A percentile compares a stretch with the other conserved stretches of the same genome.
Evolutionary conservation across 2,329 filamentous ascomycete species (phyloP).

Genomic region (Colletotrichum siamense): DNA sequence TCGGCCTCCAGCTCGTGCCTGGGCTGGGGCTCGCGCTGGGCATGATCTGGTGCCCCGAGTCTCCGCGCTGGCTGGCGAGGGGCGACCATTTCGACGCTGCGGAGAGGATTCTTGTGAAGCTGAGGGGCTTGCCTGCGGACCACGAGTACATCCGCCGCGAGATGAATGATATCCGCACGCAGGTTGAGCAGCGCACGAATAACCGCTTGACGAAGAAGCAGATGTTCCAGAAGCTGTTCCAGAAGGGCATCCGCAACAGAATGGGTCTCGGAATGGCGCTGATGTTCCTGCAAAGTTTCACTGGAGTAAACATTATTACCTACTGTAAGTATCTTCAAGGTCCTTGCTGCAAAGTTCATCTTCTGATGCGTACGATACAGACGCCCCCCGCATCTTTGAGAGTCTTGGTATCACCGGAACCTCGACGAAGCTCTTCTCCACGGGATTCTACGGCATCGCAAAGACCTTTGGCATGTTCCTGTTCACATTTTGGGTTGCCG

Average conservation of each 20-base stretch:
- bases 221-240: slow-evolving; percentile 37
- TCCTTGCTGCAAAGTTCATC: rapidly evolving
- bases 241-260: slow-evolving; percentile 46
- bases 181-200: slow-evolving; percentile 54
- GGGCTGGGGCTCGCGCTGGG: slow-evolving; percentile 36
- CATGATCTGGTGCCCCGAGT: slow-evolving; percentile 43
- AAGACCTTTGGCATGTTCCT: slow-evolving; percentile 42
- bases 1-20: slow-evolving; percentile 47
- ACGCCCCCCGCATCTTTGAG: slow-evolving; percentile 43
- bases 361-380: rapidly evolving
- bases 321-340: slow-evolving; percentile 42
- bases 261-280: slow-evolving; percentile 58
- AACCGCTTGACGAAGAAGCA: slow-evolving; percentile 32
- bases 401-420: slow-evolving; percentile 40
- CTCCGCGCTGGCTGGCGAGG: slow-evolving; percentile 40
- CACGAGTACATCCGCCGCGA: slow-evolving; percentile 40
- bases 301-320: slow-evolving; percentile 63
- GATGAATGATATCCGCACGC: slow-evolving; percentile 61
- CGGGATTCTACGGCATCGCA: slow-evolving; percentile 45
- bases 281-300: slow-evolving; percentile 43
- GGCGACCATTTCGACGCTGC: slow-evolving; percentile 44
- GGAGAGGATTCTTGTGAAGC: slow-evolving; percentile 40
- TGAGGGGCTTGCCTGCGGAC: slow-evolving; percentile 26
- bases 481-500: slow-evolving; percentile 50
- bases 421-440: slow-evolving; percentile 38